These are phyloP conservation scores for Coelastrella sp. DNA, from an alignment of 139 green algal species.

Conservation along the genomic window DNA sequence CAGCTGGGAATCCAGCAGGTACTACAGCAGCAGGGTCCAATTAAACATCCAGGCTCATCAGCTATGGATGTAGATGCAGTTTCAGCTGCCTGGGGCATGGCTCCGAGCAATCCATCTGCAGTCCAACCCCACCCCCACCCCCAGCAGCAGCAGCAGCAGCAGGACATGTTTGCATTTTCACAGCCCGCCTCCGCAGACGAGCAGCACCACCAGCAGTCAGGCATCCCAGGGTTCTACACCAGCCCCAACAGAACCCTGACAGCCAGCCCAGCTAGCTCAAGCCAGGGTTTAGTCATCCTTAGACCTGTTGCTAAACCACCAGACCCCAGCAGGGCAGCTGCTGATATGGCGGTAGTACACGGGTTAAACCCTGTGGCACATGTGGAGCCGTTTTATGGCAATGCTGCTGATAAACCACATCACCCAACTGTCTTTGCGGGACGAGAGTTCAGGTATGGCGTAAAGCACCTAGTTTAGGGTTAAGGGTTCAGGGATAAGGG, in stretches of 20 bases:
- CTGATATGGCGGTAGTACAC: background rate
- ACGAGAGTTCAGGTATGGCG: conserved; percentile 61
- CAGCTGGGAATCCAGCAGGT: background rate
- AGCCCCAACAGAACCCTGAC: too few species aligned
- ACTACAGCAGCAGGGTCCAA: background rate
- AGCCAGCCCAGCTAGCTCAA: background rate
- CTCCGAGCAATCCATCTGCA: too few species aligned
- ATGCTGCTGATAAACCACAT: conserved; percentile 63
- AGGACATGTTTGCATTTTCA: background rate
- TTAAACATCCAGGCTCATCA: background rate
- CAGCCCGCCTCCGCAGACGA: background rate
- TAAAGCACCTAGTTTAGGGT: too few species aligned
- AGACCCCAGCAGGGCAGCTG: background rate
- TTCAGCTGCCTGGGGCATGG: background rate
- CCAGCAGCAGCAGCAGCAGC: conserved; percentile 9
- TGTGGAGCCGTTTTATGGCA: conserved; percentile 72
- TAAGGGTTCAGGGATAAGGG: too few species aligned
- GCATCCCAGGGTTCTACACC: background rate
- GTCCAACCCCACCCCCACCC: background rate
- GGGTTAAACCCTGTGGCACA: conserved; percentile 29
- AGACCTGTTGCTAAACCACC: background rate
- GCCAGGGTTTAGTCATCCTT: conserved; percentile 10
- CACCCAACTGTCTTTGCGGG: conserved; percentile 67
- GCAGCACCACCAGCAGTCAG: background rate
- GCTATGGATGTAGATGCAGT: conserved; percentile 1